phyloP scores from a whole-genome alignment of 2,329 filamentous ascomycete species.

The Ophiocordyceps camponoti-floridani region DNA sequence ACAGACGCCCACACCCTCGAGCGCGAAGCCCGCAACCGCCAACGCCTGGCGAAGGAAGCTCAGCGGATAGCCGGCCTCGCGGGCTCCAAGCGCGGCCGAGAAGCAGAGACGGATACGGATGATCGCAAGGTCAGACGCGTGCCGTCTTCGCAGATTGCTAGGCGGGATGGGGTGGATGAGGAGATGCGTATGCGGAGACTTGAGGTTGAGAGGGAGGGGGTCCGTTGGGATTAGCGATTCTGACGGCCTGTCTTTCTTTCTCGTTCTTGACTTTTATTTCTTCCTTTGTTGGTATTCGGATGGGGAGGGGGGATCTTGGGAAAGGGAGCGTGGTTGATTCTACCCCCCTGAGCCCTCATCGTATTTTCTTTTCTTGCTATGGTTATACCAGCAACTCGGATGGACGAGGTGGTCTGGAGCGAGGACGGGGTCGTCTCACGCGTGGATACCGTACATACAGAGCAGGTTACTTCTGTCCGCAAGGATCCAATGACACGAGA shows the following conservation, averaged over 20 bases:
- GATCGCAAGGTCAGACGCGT: constrained; percentile 4
- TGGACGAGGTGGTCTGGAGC: no score
- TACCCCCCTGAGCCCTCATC: not conserved
- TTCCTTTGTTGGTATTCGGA: not conserved
- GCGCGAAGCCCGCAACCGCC: constrained; percentile 46
- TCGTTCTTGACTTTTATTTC: not conserved
- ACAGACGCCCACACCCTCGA: constrained; percentile 50
- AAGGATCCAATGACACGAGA: no score
- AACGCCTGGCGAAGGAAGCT: constrained; percentile 49
- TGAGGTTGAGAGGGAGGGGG: constrained; percentile 41
- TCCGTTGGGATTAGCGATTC: constrained; percentile 24
- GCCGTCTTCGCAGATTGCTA: no score
- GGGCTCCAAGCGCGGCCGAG: constrained; percentile 31
- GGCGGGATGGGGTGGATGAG: constrained; percentile 23
- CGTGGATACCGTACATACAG: no score
- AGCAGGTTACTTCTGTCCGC: no score
- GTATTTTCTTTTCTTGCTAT: not conserved
- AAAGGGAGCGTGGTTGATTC: no score
- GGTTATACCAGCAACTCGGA: no score
- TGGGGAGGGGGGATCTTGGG: no score
- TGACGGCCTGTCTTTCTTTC: not conserved
- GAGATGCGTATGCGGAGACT: constrained; percentile 34
- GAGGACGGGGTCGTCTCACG: no score
- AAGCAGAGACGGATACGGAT: constrained; percentile 14
- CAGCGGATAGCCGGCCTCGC: constrained; percentile 38